Conservation (phyloP, 1,139 yeast species). For the Zygoascus hellenicus region DNA sequence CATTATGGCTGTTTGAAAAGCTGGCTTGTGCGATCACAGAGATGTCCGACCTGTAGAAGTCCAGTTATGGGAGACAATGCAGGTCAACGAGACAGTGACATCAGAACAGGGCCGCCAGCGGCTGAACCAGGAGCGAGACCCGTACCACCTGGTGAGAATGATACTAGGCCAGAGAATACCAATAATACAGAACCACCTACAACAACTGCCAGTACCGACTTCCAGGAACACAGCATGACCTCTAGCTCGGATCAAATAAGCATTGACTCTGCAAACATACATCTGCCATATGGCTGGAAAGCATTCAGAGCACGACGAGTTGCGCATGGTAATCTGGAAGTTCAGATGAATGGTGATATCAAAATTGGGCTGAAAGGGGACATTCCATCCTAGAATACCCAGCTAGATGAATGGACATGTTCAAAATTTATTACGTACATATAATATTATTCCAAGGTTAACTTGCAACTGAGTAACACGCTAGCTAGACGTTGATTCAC, state of each 20-base stretch:
- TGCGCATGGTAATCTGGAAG: conserved; percentile 8
- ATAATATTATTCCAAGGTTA: too few relatives aligned
- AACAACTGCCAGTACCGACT: neutral
- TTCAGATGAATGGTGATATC: conserved; percentile 10
- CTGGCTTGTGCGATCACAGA: conserved; percentile 89
- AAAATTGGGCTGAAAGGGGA: too few relatives aligned
- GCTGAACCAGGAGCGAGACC: neutral
- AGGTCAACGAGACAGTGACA: neutral
- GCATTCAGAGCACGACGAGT: conserved; percentile 16
- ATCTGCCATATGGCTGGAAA: conserved; percentile 21
- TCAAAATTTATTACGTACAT: too few relatives aligned
- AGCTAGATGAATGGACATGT: too few relatives aligned
- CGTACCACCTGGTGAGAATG: neutral
- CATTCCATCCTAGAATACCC: too few relatives aligned
- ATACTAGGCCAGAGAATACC: neutral
- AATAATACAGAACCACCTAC: neutral
- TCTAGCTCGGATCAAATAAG: conserved; percentile 6
- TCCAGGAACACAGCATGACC: neutral
- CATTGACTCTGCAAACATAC: conserved; percentile 9
- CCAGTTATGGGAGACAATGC: conserved; percentile 42
- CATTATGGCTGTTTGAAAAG: conserved; percentile 88
- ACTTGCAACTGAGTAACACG: too few relatives aligned
- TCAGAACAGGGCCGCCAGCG: conserved; percentile 6
- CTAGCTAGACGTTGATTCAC: too few relatives aligned
- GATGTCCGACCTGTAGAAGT: conserved; percentile 86